Conservation (phyloP, 345 rosid species). For the Cardamine occulta region DNA sequence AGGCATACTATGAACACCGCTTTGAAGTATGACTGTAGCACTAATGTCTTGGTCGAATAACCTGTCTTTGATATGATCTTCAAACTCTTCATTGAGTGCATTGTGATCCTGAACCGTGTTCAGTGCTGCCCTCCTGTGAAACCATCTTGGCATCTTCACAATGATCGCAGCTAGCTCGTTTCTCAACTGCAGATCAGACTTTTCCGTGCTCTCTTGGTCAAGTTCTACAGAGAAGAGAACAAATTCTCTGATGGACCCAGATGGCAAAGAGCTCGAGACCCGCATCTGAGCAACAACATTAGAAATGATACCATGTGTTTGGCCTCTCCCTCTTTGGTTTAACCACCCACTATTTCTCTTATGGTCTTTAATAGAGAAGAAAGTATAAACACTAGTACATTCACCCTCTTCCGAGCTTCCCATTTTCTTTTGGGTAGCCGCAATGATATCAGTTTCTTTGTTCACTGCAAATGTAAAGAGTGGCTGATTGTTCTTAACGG, state of each 20-base stretch:
- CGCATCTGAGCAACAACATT: constrained; percentile 78
- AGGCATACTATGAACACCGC: constrained; percentile 84
- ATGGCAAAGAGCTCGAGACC: constrained; percentile 56
- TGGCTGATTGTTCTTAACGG: constrained; percentile 77
- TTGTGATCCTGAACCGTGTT: constrained; percentile 45
- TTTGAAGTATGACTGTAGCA: constrained; percentile 82
- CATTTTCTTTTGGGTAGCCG: constrained; percentile 69
- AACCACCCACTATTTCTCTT: constrained; percentile 79
- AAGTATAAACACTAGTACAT: constrained; percentile 65
- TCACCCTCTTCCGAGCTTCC: constrained; percentile 58
- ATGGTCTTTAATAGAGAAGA: constrained; percentile 67
- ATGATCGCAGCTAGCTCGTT: constrained; percentile 92
- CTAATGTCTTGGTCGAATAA: constrained; percentile 45
- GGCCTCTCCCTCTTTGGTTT: constrained; percentile 68
- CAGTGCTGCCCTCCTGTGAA: constrained; percentile 31
- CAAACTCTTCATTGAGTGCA: constrained; percentile 30
- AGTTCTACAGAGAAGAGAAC: constrained; percentile 71
- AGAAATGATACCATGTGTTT: constrained; percentile 61
- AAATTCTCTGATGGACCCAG: constrained; percentile 64
- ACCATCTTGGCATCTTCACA: constrained; percentile 59
- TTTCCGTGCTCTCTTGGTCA: constrained; percentile 46
- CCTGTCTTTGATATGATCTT: constrained; percentile 31
- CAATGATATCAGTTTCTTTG: constrained; percentile 68
- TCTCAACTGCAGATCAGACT: constrained; percentile 55
- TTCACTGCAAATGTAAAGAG: constrained; percentile 78